Evolutionary conservation across 345 rosid genomes (phyloP).

Genomic region (Brassica rapa): DNA sequence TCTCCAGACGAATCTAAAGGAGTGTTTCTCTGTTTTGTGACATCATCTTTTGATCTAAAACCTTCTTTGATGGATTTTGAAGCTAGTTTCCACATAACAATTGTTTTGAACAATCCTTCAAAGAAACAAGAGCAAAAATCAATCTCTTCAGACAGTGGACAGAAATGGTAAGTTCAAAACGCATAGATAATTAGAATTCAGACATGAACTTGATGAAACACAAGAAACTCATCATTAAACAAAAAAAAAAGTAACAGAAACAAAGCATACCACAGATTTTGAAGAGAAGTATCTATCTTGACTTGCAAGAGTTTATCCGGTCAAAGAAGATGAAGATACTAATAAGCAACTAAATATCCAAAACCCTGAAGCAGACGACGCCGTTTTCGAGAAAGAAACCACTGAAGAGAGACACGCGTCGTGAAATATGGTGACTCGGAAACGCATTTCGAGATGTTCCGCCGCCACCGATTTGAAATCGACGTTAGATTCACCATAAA

Average conservation of each 20-base stretch:
- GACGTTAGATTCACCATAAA: no score
- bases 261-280: conserved; percentile 17
- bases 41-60: not conserved
- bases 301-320: not conserved
- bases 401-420: conserved; percentile 31
- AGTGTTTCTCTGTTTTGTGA: not conserved
- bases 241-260: not conserved
- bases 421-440: conserved; percentile 20
- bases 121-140: conserved; percentile 4
- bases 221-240: not conserved
- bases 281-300: not conserved
- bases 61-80: not conserved
- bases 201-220: conserved; percentile 19
- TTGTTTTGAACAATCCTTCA: not conserved
- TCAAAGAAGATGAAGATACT: not conserved
- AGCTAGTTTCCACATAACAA: not conserved
- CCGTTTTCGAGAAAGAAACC: not conserved
- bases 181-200: no score
- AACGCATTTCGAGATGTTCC: conserved; percentile 29
- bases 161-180: not conserved
- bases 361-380: not conserved
- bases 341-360: not conserved
- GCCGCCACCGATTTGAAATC: conserved; percentile 19
- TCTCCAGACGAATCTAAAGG: conserved; percentile 31
- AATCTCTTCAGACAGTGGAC: not conserved